Base-by-base conservation (phyloP, 805 yeast genomes). In the Kurtzmaniella cleridarum region DNA sequence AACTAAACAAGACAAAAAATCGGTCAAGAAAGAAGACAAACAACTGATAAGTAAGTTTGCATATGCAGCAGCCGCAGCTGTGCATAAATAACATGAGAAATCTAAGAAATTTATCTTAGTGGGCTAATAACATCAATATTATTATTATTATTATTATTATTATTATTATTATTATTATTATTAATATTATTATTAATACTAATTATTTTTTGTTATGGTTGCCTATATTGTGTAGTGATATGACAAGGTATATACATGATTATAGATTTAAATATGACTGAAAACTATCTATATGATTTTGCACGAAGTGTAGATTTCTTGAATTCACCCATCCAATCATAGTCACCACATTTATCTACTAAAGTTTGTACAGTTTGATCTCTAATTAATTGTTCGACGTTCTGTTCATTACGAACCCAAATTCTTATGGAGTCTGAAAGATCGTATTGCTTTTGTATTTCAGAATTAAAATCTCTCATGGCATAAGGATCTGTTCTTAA, bases 11-110 rank as follows among this genome's bases (percentile, higher is more conserved):
- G 48, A 49, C 24, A 45, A 50, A 27, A 27, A 39, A 24, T 33
- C 44, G 40, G 36, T 40, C 14, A 37, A 46, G 16, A 51, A 53
- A 14, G 17, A 36, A 7, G 43, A 41, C 17, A 38, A 31, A 30
- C 42, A 46, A 38, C 30, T 47, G 11, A 42, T 46, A 18, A 62
- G 53, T 40, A 61, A 57, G 31, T 66, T 68, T 58, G 74, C 74
- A 44, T 64, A 62, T 36, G 73, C 73, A 8, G 74, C 74, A 3
- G 73, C 73, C 4, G 72, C 73, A 2, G 73, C 73, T 6, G 73
- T 64, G 28, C 64, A 61, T 42, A 60, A 50, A 42, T 53, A 44
- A 36, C 20, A 15, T 11, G 14, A 27, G 5, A 42, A 23, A 20
- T 38, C 9, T 8, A 27, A 14, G n/a, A 17, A 12, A 38, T 20